Base-by-base conservation (phyloP, 2,329 filamentous ascomycete genomes). In the Neocatenulostroma microsporum region DNA sequence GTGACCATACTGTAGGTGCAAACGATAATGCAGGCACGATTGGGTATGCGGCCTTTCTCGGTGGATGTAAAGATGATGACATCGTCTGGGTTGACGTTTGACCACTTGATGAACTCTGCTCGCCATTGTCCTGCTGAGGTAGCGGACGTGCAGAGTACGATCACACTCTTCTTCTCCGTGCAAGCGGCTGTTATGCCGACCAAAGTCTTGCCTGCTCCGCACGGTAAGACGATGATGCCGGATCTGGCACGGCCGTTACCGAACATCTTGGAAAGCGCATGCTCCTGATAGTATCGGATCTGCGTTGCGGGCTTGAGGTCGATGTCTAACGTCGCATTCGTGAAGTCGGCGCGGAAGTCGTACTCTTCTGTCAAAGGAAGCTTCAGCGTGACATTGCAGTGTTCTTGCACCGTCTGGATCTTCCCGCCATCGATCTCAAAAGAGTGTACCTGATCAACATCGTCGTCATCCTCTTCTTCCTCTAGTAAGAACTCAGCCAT, bases 1-100 rank as follows among this genome's bases (percentile, higher is more conserved):
- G 86, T 94, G n/a, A 98, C 87, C 91, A 98, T 98, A 41, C 86
- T 91, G 62, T 98, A 98, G 1, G 91, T 98, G 9, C 88, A 94
- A 35, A 98, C 87, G 48, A 98, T 93, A 47, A 98, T 88, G 56
- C 91, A 91, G 1, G 91, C 94, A 55, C 86, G 89, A 33, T 88
- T 78, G 1, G 81, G 80, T 53, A 98, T 94, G 35, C 73, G 72
- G 39, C 81, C 79, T 63, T 98, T 98, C 58, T 85, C 85, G 49
- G 94, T 87, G 0, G 88, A 89, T 0, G 91, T 95, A 61, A 98
- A 98, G 37, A 94, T 80, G 20, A 88, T 86, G 54, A 98, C 88
- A 55, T 95, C 87, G 48, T 89, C 82, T 0, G 88, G 86, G 50
- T 88, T 83, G 44, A 94, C 94, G 55, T 96, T 96, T n/a, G 88